Evolutionary conservation across 352 stramenopile species (phyloP), one percentile per base, ranked within the genome.

Genomic region (Phytophthora rubi): DNA sequence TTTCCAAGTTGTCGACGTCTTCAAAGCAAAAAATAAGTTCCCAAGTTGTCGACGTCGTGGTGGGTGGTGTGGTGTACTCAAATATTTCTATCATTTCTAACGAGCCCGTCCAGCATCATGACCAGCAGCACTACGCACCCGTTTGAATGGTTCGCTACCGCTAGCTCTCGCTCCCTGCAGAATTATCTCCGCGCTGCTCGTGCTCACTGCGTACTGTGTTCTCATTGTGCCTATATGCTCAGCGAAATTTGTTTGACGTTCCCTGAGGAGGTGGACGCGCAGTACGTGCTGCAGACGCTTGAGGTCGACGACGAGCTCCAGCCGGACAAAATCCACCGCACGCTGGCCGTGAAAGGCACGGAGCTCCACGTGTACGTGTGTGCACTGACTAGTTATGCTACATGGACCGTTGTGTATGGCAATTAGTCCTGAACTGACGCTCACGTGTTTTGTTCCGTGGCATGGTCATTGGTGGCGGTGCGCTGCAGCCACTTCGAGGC

Each of bases 271-370:
- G 74, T 86, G 32, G 87, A 93, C 61, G 87, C 87, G 7, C 60
- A 86, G 69, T 81, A 91, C 62, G 89, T 86, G 42, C 79, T 90
- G 61, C 78, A 91, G 67, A 94, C 85, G 60, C 82, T 96, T n/a
- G 78, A 91, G 68, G 89, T 96, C n/a, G 89, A 96, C 74, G 81
- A 82, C 32, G 89, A 96, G 77, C 86, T 96, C 53, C 88, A 94
- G 59, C 89, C 89, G 0, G 86, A 93, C 26, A 96, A 96, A 66
- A 95, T 96, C 70, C 80, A 89, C 70, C 87, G 86, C 57, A 81
- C 77, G 48, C 76, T 96, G 26, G 78, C 72, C 15, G 77, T 93
- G 10, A 69, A 94, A 26, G 89, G 70, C 72, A 55, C 62, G 7
- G 76, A 90, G 48, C 82, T 96, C 18, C 76, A 85, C 59, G 82